Base-by-base conservation (phyloP, 2,329 filamentous ascomycete species). In the Sclerotinia spermophila region DNA sequence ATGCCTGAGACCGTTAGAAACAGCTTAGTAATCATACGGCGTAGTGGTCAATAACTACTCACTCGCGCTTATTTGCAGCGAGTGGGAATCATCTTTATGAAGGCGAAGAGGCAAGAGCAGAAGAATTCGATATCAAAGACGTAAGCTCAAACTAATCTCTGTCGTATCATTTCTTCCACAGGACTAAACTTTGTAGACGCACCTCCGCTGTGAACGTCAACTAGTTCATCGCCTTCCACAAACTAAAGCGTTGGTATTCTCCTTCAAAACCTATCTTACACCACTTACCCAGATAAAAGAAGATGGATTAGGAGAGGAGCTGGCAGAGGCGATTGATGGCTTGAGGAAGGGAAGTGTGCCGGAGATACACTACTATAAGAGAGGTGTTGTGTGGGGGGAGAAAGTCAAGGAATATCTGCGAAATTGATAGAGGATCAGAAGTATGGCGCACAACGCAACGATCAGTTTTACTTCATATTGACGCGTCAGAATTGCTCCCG, bases 251-350 rank as follows among this genome's bases (percentile, higher is more conserved):
- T 65, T 90, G 30, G 82, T 89, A 0, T 90, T 90, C 79, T 83
- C 82, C 0, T 87, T 90, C 77, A 88, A 89, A 78, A 90, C 88
- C 24, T 90, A 89, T 78, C 80, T 83, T 71, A 89, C 90, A 78
- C 82, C 83, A 2, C 77, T 90, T 11, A 74, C 75, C 53, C 82
- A 87, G 66, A 79, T 90, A 60, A 87, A 86, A 75, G 82, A 83
- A 6, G 87, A 90, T 71, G 87, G 87, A 0, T 78, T 77, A 6
- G 87, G 84, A 0, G 83, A 85, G 75, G 83, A 83, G 11, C 76
- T 90, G 67, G 86, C 84, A 0, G 74, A 79, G 48, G 88, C 88
- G 2, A 87, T 90, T 76, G 87, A 90, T 71, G 88, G 88, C 1
- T 75, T 90, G 75, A 82, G 81, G 48, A 79, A 77, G 66, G 88